Conservation (phyloP, 1,284 basidiomycete species). For the Sutorius eximius region DNA sequence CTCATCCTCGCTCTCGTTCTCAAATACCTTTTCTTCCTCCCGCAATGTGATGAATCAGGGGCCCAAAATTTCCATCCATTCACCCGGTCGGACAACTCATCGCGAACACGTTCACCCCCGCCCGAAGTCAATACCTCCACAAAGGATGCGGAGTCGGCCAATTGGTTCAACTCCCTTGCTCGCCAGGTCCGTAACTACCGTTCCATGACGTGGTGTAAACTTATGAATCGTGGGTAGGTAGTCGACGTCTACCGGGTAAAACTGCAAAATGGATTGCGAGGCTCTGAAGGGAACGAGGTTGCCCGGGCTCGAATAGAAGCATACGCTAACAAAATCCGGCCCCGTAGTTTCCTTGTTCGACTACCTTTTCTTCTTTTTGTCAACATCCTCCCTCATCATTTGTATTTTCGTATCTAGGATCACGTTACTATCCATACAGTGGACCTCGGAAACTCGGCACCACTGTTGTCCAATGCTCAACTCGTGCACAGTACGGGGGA, state of each 20-base stretch:
- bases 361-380: background rate
- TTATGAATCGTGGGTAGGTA: slow-evolving; percentile 44
- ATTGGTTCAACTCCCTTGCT: slow-evolving; percentile 74
- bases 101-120: slow-evolving; percentile 37
- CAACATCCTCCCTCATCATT: background rate
- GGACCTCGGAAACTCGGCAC: slow-evolving; percentile 69
- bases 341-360: slow-evolving; percentile 65
- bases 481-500: slow-evolving; percentile 32
- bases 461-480: slow-evolving; percentile 60
- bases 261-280: slow-evolving; percentile 58
- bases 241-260: slow-evolving; percentile 71
- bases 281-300: slow-evolving; percentile 68
- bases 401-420: slow-evolving; percentile 48
- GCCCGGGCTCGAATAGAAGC: slow-evolving; percentile 68
- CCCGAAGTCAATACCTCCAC: slow-evolving; percentile 23
- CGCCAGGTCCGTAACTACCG: slow-evolving; percentile 52
- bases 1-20: slow-evolving; percentile 67
- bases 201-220: background rate
- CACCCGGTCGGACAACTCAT: slow-evolving; percentile 44
- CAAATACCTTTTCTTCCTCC: slow-evolving; percentile 80
- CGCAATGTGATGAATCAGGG: slow-evolving; percentile 54
- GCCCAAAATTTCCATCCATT: slow-evolving; percentile 59
- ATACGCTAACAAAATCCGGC: slow-evolving; percentile 70
- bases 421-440: slow-evolving; percentile 75
- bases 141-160: slow-evolving; percentile 55